Base-by-base conservation (phyloP, 176 grass and related monocot genomes). In the Carex scoparia region DNA sequence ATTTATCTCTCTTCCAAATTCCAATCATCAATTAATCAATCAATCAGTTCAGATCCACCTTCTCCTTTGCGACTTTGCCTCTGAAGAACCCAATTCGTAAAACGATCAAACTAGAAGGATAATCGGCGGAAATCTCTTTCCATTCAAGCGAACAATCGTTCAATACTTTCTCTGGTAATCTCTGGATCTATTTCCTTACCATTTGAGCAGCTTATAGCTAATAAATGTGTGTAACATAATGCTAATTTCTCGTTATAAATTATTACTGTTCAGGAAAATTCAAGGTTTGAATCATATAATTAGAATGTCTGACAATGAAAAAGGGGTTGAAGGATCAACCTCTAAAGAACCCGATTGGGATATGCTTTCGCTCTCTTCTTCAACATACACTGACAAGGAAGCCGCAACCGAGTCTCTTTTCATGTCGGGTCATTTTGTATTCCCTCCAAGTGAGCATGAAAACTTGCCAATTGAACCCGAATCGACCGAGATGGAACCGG, bases 391-490 rank as follows among this genome's bases (percentile, higher is more conserved):
- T 30, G 61, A 65, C 42, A 65, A 65, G 35, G 79, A 65, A 11
- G 46, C 81, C 14, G 14, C 64, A 51, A 30, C 61, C 0, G 61
- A 64, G 12, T 53, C 61, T 15, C 79, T 82, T 38, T 90, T 86
- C 80, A 53, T 83, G 79, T 86, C 92, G 48, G 88, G 62, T 76
- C 88, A 86, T 61, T 92, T 91, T 91, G 90, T 94, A 9, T 97
- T 97, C 86, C 94, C 94, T 84, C 94, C 94, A 28, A 90, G 65
- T 27, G 92, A 94, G 63, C 94, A 94, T 86, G 94, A 97, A 55
- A 94, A 92, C 89, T 85, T 94, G 63, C 92, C 92, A 53, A 89
- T 97, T 84, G 88, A 89, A 69, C 61, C 86, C 7, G 88, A 91
- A 30, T 28, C 76, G 56, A 53, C 33, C 14, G 74, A 79, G 13